phyloP scores from a whole-genome alignment of 2,329 filamentous ascomycete species.

The Xylariaceae sp. region DNA sequence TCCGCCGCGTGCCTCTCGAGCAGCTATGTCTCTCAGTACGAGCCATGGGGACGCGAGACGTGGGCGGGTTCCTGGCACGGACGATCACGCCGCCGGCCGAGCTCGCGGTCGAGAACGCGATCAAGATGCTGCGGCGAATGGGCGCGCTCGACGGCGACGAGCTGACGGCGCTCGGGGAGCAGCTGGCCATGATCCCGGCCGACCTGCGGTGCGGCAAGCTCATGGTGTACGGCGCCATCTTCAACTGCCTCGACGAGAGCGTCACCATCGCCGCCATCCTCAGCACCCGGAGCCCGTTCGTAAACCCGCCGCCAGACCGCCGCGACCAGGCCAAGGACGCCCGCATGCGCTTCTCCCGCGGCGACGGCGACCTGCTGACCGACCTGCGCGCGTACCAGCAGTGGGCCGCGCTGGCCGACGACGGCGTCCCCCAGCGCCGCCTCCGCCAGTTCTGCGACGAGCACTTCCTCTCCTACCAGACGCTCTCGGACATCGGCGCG shows the following conservation, averaged over 20 bases:
- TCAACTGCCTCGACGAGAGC: conserved; percentile 86
- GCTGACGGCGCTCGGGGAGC: conserved; percentile 87
- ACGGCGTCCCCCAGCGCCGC: conserved; percentile 60
- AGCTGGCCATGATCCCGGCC: conserved; percentile 92
- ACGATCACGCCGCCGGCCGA: conserved; percentile 88
- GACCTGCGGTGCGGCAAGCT: conserved; percentile 92
- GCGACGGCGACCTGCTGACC: conserved; percentile 85
- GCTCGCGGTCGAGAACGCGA: conserved; percentile 81
- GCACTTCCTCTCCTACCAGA: conserved; percentile 83
- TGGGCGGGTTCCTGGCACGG: conserved; percentile 77
- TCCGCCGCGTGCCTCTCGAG: conserved; percentile 88
- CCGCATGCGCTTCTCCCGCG: conserved; percentile 70
- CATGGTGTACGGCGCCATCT: conserved; percentile 92
- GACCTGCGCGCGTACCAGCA: conserved; percentile 83
- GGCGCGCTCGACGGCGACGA: conserved; percentile 85
- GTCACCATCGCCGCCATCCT: conserved; percentile 89
- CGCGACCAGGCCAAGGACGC: conserved; percentile 81
- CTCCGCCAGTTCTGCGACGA: conserved; percentile 79
- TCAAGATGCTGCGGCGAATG: conserved; percentile 79
- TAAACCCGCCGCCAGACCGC: conserved; percentile 80
- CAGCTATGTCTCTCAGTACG: conserved; percentile 93
- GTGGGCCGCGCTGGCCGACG: conserved; percentile 70
- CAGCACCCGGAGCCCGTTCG: conserved; percentile 85
- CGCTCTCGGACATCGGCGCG: conserved; percentile 83
- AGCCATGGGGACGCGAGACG: conserved; percentile 88